Base-by-base conservation (phyloP, 1,139 yeast genomes). In the Taphrina confusa region DNA sequence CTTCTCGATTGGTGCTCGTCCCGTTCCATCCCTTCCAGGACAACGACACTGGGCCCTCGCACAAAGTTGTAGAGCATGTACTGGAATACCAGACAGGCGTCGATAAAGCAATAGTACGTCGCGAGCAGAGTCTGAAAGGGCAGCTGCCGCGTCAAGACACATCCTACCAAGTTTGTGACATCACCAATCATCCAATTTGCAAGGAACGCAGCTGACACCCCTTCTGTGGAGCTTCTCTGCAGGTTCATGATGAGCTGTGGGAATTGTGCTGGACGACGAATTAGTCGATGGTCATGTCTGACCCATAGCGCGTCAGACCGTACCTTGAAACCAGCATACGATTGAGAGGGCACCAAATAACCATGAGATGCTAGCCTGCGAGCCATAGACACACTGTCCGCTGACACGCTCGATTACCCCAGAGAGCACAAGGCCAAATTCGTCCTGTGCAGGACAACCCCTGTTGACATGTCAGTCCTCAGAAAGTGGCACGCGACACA, bases 241-340 rank as follows among this genome's bases (percentile, higher is more conserved):
- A 86, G 44, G 25, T 56, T 46, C 47, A 56, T 22, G 37, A 56
- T 46, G 27, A 87, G 68, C 91, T 91, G 68, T 84, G 82, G 62
- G 83, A 73, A 18, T 89, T 84, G 70, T 91, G 98, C 0, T 97
- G 97, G 25, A 88, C 70, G 88, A 94, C 0, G 97, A 96, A 67
- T 90, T 83, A 46, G 90, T 76, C 87, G 97, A 90, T 58, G 87
- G 76, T 9, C 77, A 72, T 59, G 84, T n/a, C n/a, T n/a, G n/a
- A n/a, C n/a, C n/a, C 81, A 9, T 80, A 66, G 30, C 77, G 33
- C 2, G 44, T 9, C 16, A 11, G 3, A 20, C 25, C 45, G 4
- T 8, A 50, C 49, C 46, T 31, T 50, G 57, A 18, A 44, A 30
- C 57, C 50, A 57, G 18, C 46, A 57, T 9, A 54, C 5, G 28